Evolutionary conservation across 2,329 filamentous ascomycete genomes (phyloP), one percentile per base, ranked within the genome.

Genomic region (Aspergillus fumigatiaffinis): DNA sequence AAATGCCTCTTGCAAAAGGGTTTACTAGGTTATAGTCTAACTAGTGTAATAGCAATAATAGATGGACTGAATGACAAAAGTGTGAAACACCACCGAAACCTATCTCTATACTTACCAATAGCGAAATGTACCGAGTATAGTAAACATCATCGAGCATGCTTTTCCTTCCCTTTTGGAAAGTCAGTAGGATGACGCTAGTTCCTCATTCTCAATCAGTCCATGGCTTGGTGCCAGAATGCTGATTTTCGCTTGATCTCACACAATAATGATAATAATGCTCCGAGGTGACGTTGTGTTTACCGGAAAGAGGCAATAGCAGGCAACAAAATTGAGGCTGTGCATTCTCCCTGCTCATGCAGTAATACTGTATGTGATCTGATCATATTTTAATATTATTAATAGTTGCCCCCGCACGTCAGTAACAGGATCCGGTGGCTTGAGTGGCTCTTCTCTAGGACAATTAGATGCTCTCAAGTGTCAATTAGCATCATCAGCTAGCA

Each of bases 271-370:
- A 26, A 52, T 23, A 47, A 52, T 55, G 41, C 25, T 52, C 21
- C 17, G 48, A 49, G 49, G 54, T 66, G 61, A 65, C 60, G 59
- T 64, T 60, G 55, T 46, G 29, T 23, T 51, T 48, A n/a, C 20
- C 17, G n/a, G 49, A 51, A 28, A 49, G 21, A 42, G 21, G 4
- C 38, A 38, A 57, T 53, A 55, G 60, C 59, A 55, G 54, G 57
- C 44, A 56, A 52, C 51, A 51, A 53, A 55, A 62, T 51, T 68
- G 68, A 71, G 68, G 68, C 68, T 71, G 68, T 71, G 68, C 68
- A 65, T 21, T 50, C 50, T 57, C 60, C 56, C 50, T 58, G 60
- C 42, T 54, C 38, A 51, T 50, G 29, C 50, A 29, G 23, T 23
- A 23, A 23, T 12, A 29, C 28, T 29, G 23, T 28, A 53, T 38